Evolutionary conservation across 192 early-diverging fungal genomes (phyloP).

Genomic region (Gaertneriomyces sp.): DNA sequence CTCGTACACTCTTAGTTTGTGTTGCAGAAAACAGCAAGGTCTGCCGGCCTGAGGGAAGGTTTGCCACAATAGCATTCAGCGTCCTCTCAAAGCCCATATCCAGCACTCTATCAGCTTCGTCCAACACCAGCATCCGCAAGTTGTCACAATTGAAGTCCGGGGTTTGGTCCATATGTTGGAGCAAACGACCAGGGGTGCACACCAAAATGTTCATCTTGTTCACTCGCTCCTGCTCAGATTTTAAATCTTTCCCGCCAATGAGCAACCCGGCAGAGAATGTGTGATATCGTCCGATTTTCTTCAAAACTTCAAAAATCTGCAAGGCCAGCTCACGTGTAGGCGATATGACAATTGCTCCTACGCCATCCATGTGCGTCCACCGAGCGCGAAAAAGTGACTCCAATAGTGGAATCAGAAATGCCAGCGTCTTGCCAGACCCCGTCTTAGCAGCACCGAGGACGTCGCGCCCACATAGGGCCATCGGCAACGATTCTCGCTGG

Average conservation of each 20-base stretch:
- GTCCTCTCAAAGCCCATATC: slow-evolving; percentile 93
- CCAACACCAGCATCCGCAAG: slow-evolving; percentile 80
- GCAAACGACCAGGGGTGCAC: slow-evolving; percentile 93
- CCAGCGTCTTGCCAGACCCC: slow-evolving; percentile 85
- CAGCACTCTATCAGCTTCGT: slow-evolving; percentile 96
- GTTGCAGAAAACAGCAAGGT: slow-evolving; percentile 97
- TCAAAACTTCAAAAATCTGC: slow-evolving; percentile 80
- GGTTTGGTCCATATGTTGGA: slow-evolving; percentile 91
- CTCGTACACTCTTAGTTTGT: slow-evolving; percentile 93
- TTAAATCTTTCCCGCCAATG: slow-evolving; percentile 83
- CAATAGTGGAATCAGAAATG: slow-evolving; percentile 89
- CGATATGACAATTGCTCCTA: slow-evolving; percentile 69
- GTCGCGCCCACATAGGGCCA: slow-evolving; percentile 75
- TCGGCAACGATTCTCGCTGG: slow-evolving; percentile 69
- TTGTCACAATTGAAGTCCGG: slow-evolving; percentile 85
- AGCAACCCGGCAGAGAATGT: slow-evolving; percentile 89
- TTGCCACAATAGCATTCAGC: slow-evolving; percentile 81
- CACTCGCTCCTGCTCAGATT: slow-evolving; percentile 60
- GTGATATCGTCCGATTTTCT: slow-evolving; percentile 63
- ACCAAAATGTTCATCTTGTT: slow-evolving; percentile 73
- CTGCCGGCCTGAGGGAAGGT: slow-evolving; percentile 80
- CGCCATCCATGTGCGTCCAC: slow-evolving; percentile 68
- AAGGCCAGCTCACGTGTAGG: slow-evolving; percentile 83
- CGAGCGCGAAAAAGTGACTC: slow-evolving; percentile 77
- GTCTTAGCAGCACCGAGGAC: slow-evolving; percentile 96